A percentile compares a stretch with the other conserved stretches of the same genome.
Evolutionary conservation across 164 flowering plant species (phyloP).

Genomic region (Berberis vulgaris): DNA sequence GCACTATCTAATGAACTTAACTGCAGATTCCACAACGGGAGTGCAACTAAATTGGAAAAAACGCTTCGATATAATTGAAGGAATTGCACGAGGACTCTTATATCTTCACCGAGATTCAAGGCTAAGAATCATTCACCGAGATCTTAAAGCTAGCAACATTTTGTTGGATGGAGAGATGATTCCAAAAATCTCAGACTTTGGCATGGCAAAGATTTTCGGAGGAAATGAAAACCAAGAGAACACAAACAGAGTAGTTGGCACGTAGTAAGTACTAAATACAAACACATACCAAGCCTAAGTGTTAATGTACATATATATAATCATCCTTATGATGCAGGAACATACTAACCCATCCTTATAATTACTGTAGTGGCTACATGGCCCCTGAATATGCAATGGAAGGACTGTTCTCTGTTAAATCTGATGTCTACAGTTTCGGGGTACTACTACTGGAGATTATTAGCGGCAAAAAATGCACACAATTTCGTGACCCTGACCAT

Average conservation of each 20-base stretch:
- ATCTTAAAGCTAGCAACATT: constrained; percentile 71
- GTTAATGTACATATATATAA: background rate
- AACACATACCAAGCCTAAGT: background rate
- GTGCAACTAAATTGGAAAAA: constrained; percentile 46
- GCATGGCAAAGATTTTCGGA: constrained; percentile 47
- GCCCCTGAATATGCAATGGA: constrained; percentile 22
- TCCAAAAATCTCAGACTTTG: constrained; percentile 85
- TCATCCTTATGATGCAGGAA: background rate
- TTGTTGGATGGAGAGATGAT: constrained; percentile 63
- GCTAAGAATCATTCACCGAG: constrained; percentile 67
- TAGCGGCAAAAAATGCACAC: constrained; percentile 11
- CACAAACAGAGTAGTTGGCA: constrained; percentile 25
- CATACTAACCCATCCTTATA: background rate
- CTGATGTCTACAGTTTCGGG: constrained; percentile 19
- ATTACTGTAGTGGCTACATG: constrained; percentile 16
- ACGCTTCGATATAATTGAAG: constrained; percentile 54
- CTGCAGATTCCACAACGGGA: constrained; percentile 32
- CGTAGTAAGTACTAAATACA: constrained; percentile 19
- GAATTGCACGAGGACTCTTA: constrained; percentile 74
- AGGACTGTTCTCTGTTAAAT: constrained; percentile 18
- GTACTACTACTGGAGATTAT: constrained; percentile 15
- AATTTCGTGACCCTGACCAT: constrained; percentile 6
- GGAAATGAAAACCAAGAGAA: constrained; percentile 19
- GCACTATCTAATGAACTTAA: constrained; percentile 1
- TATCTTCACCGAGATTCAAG: constrained; percentile 80